These are phyloP conservation scores for Cryptococcus neoformans DNA, from an alignment of 1,284 basidiomycete species.

Conservation along the genomic window DNA sequence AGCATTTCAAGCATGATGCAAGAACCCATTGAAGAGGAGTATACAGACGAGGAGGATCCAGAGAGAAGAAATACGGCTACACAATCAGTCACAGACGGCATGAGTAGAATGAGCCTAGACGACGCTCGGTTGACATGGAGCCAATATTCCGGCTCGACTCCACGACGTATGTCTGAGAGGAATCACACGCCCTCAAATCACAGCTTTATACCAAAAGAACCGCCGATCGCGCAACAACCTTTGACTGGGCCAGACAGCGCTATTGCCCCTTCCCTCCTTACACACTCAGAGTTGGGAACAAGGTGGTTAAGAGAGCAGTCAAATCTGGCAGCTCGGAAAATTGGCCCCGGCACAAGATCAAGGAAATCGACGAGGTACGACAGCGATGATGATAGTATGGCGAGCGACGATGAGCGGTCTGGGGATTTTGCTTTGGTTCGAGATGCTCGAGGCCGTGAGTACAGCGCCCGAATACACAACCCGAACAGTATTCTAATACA, in stretches of 20 bases:
- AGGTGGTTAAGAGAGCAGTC: conserved; percentile 82
- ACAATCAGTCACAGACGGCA: background rate
- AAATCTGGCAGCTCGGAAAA: conserved; percentile 44
- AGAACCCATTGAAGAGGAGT: conserved; percentile 6
- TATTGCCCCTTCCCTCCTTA: conserved; percentile 32
- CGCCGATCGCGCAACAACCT: background rate
- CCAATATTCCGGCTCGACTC: conserved; percentile 2
- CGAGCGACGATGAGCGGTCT: conserved; percentile 37
- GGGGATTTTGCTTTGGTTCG: conserved; percentile 42
- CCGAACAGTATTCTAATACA: background rate
- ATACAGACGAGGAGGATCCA: background rate
- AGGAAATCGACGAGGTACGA: conserved; percentile 16
- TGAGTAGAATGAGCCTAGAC: background rate
- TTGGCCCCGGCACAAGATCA: conserved; percentile 15
- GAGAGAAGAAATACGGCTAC: conserved; percentile 2
- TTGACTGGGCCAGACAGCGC: conserved; percentile 26
- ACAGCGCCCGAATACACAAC: background rate
- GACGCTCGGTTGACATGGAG: background rate
- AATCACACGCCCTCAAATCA: too few relatives aligned
- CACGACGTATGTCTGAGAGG: background rate
- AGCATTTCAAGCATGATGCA: background rate
- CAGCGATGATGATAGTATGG: conserved; percentile 37
- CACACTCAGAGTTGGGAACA: conserved; percentile 59
- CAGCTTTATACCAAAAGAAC: background rate
- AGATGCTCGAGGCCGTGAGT: conserved; percentile 48